Conservation (phyloP, 202 grass and related monocot genomes). For the Musa balbisiana region DNA sequence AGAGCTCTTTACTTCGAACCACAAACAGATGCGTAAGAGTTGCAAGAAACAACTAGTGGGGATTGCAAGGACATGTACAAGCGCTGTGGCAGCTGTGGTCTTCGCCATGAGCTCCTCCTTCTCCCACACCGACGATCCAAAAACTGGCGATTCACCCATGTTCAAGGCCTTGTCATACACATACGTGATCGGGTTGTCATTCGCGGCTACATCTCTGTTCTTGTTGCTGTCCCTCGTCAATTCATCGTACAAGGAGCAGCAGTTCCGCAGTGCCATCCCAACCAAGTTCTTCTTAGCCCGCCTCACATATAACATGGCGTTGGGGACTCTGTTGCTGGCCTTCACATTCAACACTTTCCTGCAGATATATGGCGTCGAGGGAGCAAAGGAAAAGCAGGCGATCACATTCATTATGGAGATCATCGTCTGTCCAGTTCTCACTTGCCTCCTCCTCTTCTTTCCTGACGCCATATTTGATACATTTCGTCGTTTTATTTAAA, state of each 20-base stretch:
- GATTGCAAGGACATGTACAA: slow-evolving; percentile 9
- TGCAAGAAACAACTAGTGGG: slow-evolving; percentile 5
- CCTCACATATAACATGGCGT: not conserved
- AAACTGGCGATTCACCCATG: not conserved
- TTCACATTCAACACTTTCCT: slow-evolving; percentile 26
- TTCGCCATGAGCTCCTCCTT: slow-evolving; percentile 8
- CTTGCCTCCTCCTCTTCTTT: too few species aligned
- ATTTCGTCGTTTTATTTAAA: too few species aligned
- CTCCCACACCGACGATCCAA: slow-evolving; percentile 16
- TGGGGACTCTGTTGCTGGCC: slow-evolving; percentile 2
- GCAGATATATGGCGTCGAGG: slow-evolving; percentile 18
- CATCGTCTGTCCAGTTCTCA: not conserved
- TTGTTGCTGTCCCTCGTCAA: slow-evolving; percentile 25
- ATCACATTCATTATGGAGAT: slow-evolving; percentile 9
- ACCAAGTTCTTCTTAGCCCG: slow-evolving; percentile 6
- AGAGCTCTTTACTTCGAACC: slow-evolving; percentile 19
- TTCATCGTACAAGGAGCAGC: slow-evolving; percentile 18
- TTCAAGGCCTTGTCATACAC: slow-evolving; percentile 20
- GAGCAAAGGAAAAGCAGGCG: not conserved
- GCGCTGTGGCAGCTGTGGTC: not conserved
- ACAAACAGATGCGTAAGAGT: not conserved
- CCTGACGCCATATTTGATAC: too few species aligned
- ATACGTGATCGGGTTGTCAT: slow-evolving; percentile 20
- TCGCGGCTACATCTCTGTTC: slow-evolving; percentile 16
- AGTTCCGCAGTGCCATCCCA: slow-evolving; percentile 19